Base-by-base conservation (phyloP, 805 yeast species). In the Candida jianshihensis region DNA sequence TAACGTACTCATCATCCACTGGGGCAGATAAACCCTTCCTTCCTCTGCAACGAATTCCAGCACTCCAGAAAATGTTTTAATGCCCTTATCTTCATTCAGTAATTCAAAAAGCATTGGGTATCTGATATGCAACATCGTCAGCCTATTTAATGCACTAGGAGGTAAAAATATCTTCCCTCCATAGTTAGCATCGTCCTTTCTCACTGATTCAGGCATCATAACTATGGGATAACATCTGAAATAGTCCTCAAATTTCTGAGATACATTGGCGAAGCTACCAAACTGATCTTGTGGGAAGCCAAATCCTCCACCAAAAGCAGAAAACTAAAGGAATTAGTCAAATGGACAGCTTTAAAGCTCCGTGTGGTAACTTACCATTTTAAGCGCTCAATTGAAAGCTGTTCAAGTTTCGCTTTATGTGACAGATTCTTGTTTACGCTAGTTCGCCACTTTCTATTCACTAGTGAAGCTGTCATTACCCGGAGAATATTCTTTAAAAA, bases 151-250 rank as follows among this genome's bases (percentile, higher is more conserved):
- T 0, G 97, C 92, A 26, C 95, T 84, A 17, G 95, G 92, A 5
- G 99, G 99, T 34, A 92, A 59, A 44, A 90, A 88, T 37, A 92
- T 87, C 64, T 92, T 92, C 44, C 99, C 99, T 11, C 98, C 97
- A 60, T 63, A 90, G 53, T 92, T 88, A 34, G 94, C 81, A 42
- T 75, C 85, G 39, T 81, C 85, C 57, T 82, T 73, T 43, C 88
- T 60, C 41, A 70, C 69, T 48, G 70, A 49, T 56, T 80, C 95
- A 17, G 59, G 59, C 94, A 90, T 84, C 87, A 84, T 84, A 1
- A 82, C 70, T 22, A 90, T 75, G 3, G 98, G 97, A 57, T 88
- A 92, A 54, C 96, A 82, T 52, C 99, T 72, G 65, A 86, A 92
- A 59, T 73, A 84, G 44, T 88, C 96, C 49, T 84, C 88, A 61